Base-by-base conservation (phyloP, 2,329 filamentous ascomycete species). In the Alternaria conjuncta region DNA sequence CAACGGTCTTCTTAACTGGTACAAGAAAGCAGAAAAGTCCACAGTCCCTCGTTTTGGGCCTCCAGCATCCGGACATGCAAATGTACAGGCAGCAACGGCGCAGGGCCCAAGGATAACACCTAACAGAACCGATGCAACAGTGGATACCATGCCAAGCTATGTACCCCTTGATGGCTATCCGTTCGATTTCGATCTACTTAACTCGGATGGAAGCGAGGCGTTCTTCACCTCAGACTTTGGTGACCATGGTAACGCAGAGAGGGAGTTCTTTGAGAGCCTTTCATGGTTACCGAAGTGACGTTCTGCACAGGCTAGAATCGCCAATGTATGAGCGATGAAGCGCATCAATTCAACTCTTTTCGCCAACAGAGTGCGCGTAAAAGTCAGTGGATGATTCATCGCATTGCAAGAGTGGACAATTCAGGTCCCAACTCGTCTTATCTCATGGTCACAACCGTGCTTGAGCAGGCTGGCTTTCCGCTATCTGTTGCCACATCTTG, bases 151-250 rank as follows among this genome's bases (percentile, higher is more conserved):
- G 15, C 45, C 45, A 26, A 50, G 44, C n/a, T 26, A 53, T 26
- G 41, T 9, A 10, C 21, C 43, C 10, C 25, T 60, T 25, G 60
- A 65, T 23, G 60, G 56, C 2, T 65, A 60, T 47, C 63, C 63
- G n/a, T 65, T 65, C 47, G 56, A 65, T 45, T 50, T 65, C n/a
- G 63, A 65, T 44, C 47, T 65, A 12, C 32, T 65, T 4, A 63
- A 60, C 47, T 41, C 61, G 12, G 60, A 63, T 36, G 51, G 63
- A 15, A 63, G 53, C 36, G 54, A 56, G 20, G 51, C 60, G 18
- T 65, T 65, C 46, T 63, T 65, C 28, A 65, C 63, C 5, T 54
- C 63, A 4, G 56, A 57, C 21, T 41, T 65, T 21, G 28, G 61
- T 36, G 45, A 65, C 7, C 46, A 44, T 32, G 54, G 53, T 41